Conservation (phyloP, 176 grass and related monocot genomes). For the Alloteropsis semialata region DNA sequence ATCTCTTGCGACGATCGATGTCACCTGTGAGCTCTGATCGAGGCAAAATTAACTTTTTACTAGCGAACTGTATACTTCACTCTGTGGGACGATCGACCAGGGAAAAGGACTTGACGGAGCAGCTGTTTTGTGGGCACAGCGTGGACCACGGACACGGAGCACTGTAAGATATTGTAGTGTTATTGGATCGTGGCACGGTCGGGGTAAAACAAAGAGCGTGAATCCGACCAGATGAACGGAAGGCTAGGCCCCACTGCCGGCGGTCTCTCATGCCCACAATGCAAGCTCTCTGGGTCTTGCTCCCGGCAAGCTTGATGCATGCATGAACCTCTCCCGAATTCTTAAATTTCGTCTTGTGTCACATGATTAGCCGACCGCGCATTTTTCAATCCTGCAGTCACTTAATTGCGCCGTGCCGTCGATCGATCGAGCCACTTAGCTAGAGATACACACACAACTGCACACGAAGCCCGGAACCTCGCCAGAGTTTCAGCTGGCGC, state of each 20-base stretch:
- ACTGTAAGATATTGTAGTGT: background rate
- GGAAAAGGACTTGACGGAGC: background rate
- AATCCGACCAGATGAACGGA: conserved; percentile 37
- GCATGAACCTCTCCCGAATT: conserved; percentile 43
- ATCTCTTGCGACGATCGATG: background rate
- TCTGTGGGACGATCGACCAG: background rate
- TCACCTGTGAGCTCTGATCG: background rate
- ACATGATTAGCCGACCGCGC: conserved; percentile 27
- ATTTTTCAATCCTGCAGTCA: conserved; percentile 30
- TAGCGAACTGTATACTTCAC: no score
- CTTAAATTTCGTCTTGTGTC: conserved; percentile 34
- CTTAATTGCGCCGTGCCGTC: conserved; percentile 13
- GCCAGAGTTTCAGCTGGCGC: background rate
- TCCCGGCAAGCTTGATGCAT: conserved; percentile 34
- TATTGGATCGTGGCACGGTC: background rate
- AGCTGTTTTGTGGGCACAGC: background rate
- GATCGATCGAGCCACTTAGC: background rate
- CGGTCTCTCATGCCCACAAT: background rate
- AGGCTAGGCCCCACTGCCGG: background rate
- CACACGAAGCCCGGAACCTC: background rate
- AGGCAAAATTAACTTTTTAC: background rate
- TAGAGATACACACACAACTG: background rate
- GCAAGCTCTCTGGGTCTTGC: conserved; percentile 13
- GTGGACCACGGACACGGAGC: background rate
- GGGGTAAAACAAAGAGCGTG: conserved; percentile 8